Evolutionary conservation across 2,329 filamentous ascomycete species (phyloP), one percentile per base, ranked within the genome.

Genomic region (Sphaerulina populicola): DNA sequence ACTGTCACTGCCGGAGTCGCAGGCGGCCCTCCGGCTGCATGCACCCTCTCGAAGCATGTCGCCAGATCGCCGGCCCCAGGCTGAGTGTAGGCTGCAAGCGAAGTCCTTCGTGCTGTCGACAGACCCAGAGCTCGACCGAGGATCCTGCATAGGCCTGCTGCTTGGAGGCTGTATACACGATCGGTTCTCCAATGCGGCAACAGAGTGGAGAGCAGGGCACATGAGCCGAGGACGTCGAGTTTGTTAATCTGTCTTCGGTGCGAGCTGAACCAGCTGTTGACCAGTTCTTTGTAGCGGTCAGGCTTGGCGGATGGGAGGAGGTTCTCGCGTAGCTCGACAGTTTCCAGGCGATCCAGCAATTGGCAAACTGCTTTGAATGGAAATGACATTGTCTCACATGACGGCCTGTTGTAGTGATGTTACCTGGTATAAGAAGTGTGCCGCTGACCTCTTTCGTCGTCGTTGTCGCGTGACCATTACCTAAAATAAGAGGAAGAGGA

Each of bases 131-230:
- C 78, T 30, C 82, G 78, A 2, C 76, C 78, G 12, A 95, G 74
- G n/a, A 87, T 77, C 46, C 76, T 79, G 50, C 82, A 78, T 0
- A 95, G 72, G 0, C 72, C 74, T 7, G 70, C 64, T 29, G 79
- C 72, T 62, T 86, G 80, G 1, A 94, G 73, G 35, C 75, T 77
- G 64, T 90, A 94, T 1, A 91, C 85, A 27, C 88, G 79, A 63
- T 94, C 88, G 2, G 81, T 82, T 47, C 88, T 77, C 57, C 77
- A 82, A 56, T 89, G 83, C 0, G 89, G 88, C 0, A 94, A 77
- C 0, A 96, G 69, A 2, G 83, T 82, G 1, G 86, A 90, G 0
- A 94, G 72, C 1, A 95, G 70, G 2, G 86, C 83, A 1, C 79
- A 71, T 1, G 75, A 72, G 60, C 58, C 58, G 8, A 82, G 72